Evolutionary conservation across 1,284 basidiomycete species (phyloP).

Genomic region (Rhizoctonia solani): DNA sequence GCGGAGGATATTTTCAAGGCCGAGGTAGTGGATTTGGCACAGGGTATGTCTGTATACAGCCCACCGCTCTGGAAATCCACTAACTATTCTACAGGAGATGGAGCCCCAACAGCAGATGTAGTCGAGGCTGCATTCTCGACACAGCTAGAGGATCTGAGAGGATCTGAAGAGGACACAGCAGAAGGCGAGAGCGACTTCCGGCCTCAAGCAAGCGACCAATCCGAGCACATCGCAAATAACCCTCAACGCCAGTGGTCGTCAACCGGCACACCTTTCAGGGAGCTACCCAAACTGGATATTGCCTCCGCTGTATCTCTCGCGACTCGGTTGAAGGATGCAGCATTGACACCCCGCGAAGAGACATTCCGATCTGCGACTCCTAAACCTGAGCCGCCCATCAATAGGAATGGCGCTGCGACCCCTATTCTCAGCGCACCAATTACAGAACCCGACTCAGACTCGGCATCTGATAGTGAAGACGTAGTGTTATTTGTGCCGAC

Average conservation of each 20-base stretch:
- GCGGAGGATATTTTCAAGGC: conserved; percentile 36
- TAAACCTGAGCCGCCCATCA: not conserved
- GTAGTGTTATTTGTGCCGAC: conserved; percentile 28
- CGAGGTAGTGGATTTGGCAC: conserved; percentile 34
- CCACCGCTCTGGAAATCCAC: not conserved
- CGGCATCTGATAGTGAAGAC: conserved; percentile 24
- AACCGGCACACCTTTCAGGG: conserved; percentile 4
- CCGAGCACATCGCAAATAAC: not conserved
- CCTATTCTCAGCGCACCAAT: not conserved
- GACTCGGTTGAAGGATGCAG: conserved; percentile 28
- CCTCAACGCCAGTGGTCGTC: not conserved
- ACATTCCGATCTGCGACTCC: not conserved
- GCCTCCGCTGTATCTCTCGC: conserved; percentile 28
- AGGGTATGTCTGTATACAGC: conserved; percentile 5
- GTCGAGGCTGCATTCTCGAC: conserved; percentile 47
- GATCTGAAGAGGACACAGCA: conserved; percentile 53
- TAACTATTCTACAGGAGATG: not conserved
- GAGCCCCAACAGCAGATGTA: conserved; percentile 27
- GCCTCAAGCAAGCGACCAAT: not conserved
- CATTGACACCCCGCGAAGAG: conserved; percentile 26
- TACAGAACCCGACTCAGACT: not conserved
- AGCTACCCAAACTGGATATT: conserved; percentile 29
- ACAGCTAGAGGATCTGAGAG: conserved; percentile 70
- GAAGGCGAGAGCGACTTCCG: conserved; percentile 26
- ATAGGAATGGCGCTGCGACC: not conserved